phyloP scores from a whole-genome alignment of 2,329 filamentous ascomycete species.

The Bipolaris victoriae region DNA sequence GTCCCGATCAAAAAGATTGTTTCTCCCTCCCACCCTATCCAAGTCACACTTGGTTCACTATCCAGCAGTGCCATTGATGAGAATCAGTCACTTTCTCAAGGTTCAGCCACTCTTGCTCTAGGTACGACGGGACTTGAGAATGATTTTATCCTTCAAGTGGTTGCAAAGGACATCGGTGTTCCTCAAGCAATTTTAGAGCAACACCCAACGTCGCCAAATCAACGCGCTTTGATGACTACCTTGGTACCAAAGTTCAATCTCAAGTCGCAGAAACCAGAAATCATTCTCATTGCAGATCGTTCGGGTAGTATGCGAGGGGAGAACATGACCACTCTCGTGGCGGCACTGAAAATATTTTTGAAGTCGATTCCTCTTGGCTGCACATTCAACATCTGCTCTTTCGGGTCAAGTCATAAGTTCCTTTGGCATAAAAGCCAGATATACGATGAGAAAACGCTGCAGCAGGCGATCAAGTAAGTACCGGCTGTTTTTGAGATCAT shows the following conservation, averaged over 20 bases:
- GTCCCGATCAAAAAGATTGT: slow-evolving; percentile 10
- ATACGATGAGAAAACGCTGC: slow-evolving; percentile 2
- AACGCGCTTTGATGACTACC: slow-evolving; percentile 11
- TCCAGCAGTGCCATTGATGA: slow-evolving; percentile 4
- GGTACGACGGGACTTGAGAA: background rate
- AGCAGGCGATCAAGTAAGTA: slow-evolving; percentile 1
- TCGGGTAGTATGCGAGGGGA: slow-evolving; percentile 8
- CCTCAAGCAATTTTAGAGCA: slow-evolving; percentile 11
- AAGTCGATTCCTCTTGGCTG: slow-evolving; percentile 14
- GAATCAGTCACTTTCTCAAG: background rate
- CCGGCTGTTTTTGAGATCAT: background rate
- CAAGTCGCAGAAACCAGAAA: slow-evolving; percentile 12
- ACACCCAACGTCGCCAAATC: slow-evolving; percentile 4
- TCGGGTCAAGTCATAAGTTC: background rate
- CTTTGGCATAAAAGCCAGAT: slow-evolving; percentile 4
- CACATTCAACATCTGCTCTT: slow-evolving; percentile 14
- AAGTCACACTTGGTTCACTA: slow-evolving; percentile 9
- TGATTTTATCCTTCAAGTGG: slow-evolving; percentile 9
- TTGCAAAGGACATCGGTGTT: slow-evolving; percentile 10
- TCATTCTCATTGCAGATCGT: slow-evolving; percentile 11
- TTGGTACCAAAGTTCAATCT: slow-evolving; percentile 13
- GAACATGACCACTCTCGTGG: slow-evolving; percentile 2
- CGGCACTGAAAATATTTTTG: slow-evolving; percentile 9
- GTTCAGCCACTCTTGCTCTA: slow-evolving; percentile 7
- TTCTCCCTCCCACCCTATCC: slow-evolving; percentile 10